A percentile compares a stretch with the other conserved stretches of the same genome.
Conservation (phyloP, 257 asterid genomes). For the Forsythia viridissima region DNA sequence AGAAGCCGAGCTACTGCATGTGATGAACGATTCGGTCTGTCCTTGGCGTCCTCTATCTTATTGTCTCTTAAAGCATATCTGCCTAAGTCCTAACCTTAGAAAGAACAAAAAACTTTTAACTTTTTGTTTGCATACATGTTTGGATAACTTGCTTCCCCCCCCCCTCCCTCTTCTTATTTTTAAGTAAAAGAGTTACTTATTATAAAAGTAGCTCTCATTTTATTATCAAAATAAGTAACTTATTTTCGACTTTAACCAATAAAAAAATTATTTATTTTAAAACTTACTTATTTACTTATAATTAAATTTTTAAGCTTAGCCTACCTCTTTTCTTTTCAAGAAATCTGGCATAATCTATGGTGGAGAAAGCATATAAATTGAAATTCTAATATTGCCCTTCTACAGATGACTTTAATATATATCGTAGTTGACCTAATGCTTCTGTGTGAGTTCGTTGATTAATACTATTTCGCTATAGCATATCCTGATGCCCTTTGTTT, state of each 20-base stretch:
- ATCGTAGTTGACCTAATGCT: neutral
- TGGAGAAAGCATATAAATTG: neutral
- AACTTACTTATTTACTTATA: neutral
- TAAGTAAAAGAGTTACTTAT: neutral
- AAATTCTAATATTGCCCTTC: neutral
- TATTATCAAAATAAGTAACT: neutral
- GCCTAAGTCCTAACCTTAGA: neutral
- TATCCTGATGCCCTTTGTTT: neutral
- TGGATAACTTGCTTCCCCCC: neutral
- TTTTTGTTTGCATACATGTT: neutral
- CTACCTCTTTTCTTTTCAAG: neutral
- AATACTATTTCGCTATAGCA: neutral
- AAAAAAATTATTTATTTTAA: neutral
- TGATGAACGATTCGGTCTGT: conserved; percentile 90
- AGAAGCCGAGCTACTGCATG: conserved; percentile 90
- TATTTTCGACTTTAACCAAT: neutral
- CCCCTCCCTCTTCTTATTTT: too few relatives aligned
- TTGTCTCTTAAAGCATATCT: neutral
- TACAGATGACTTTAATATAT: neutral
- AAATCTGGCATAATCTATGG: neutral
- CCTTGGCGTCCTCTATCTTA: neutral
- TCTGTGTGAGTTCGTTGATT: neutral
- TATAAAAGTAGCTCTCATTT: neutral
- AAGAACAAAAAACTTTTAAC: neutral
- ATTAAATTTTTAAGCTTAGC: neutral